These are phyloP conservation scores for Smallanthus sonchifolius DNA, from an alignment of 129 eudicot species.

Conservation along the genomic window DNA sequence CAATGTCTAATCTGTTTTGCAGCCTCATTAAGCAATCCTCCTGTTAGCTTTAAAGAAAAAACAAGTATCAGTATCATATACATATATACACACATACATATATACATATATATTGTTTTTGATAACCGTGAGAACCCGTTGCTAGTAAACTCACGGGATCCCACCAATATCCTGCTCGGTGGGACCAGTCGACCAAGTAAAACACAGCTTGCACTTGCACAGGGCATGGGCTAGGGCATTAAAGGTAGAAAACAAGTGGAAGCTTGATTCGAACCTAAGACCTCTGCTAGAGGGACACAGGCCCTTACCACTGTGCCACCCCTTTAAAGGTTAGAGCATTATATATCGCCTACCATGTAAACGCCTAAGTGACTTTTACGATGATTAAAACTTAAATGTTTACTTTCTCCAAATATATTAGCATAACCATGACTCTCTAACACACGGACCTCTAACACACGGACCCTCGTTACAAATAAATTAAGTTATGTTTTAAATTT, in stretches of 20 bases:
- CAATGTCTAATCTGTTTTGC: slow-evolving; percentile 72
- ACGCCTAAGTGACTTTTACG: background rate
- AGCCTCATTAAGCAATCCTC: slow-evolving; percentile 70
- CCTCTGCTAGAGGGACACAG: background rate
- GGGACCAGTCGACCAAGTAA: background rate
- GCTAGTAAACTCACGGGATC: background rate
- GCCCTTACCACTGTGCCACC: background rate
- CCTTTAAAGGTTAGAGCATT: background rate
- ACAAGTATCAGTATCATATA: slow-evolving; percentile 7
- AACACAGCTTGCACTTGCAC: background rate
- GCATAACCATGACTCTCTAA: background rate
- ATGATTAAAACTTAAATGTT: background rate
- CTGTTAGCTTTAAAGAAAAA: slow-evolving; percentile 33
- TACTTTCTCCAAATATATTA: background rate
- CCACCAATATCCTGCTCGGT: background rate
- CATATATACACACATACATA: too few relatives aligned
- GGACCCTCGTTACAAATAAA: background rate
- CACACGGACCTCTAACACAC: background rate
- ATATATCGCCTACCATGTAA: background rate
- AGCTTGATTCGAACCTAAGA: background rate
- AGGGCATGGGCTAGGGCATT: background rate
- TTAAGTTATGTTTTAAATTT: background rate
- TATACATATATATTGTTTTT: background rate
- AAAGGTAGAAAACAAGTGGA: background rate
- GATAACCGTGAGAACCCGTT: background rate